phyloP scores from a whole-genome alignment of 768 basidiomycete genomes.

The Termitomyces sp. region DNA sequence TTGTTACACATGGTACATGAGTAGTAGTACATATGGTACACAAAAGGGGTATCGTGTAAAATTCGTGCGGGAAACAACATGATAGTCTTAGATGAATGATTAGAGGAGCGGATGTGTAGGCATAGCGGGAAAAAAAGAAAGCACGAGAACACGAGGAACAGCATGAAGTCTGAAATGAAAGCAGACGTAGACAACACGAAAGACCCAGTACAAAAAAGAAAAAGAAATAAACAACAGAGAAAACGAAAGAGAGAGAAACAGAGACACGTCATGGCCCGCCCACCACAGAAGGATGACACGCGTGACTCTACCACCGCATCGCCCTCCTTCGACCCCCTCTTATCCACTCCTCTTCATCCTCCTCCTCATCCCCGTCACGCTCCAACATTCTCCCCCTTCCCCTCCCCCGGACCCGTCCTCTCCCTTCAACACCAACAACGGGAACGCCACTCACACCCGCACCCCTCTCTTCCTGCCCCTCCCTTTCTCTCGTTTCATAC shows the following conservation, averaged over 20 bases:
- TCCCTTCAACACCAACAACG: background rate
- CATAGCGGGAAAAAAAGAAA: background rate
- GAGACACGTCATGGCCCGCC: background rate
- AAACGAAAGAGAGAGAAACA: background rate
- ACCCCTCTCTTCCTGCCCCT: background rate
- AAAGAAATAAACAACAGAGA: too few species aligned
- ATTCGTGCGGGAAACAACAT: background rate
- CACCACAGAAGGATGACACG: background rate
- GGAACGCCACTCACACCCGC: background rate
- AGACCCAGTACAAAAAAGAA: background rate
- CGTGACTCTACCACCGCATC: conserved; percentile 4
- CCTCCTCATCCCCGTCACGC: background rate
- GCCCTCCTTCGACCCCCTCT: background rate
- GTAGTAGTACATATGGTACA: background rate
- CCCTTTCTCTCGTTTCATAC: conserved; percentile 6
- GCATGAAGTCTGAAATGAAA: background rate
- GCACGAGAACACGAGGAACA: background rate
- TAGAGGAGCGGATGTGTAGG: background rate
- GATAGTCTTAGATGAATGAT: background rate
- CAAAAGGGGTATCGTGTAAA: background rate
- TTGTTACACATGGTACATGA: background rate
- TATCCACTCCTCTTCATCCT: background rate
- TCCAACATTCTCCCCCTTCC: background rate
- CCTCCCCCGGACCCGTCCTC: background rate
- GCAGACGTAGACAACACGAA: background rate